Evolutionary conservation across 805 yeast genomes (phyloP).

Genomic region (Barnettozyma sp.): DNA sequence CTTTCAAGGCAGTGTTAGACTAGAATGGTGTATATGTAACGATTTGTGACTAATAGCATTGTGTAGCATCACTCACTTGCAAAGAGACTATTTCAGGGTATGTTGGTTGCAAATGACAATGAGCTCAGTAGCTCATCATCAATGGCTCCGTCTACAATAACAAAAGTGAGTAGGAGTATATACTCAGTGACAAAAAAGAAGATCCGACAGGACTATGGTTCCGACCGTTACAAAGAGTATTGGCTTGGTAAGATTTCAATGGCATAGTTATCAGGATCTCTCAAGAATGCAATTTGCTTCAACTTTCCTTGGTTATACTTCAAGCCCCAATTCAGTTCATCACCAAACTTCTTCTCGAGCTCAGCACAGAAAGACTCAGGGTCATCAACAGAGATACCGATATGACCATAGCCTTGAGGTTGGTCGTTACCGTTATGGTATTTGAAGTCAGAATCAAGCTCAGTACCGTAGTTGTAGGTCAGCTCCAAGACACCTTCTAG

Average conservation of each 20-base stretch:
- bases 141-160: no score
- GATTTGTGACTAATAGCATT: no score
- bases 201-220: no score
- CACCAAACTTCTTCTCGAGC: constrained; percentile 39
- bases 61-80: no score
- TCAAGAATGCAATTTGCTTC: constrained; percentile 61
- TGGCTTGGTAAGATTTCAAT: constrained; percentile 58
- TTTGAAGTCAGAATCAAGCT: constrained; percentile 59
- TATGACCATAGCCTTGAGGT: constrained; percentile 82
- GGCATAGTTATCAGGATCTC: constrained; percentile 88
- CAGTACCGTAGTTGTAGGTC: constrained; percentile 96
- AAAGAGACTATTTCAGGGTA: no score
- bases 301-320: constrained; percentile 50
- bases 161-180: no score
- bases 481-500: constrained; percentile 77
- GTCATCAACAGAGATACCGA: constrained; percentile 63
- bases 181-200: no score
- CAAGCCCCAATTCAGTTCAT: constrained; percentile 50
- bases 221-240: not conserved
- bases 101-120: no score
- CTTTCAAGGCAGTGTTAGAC: constrained; percentile 58
- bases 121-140: no score
- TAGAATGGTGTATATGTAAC: no score
- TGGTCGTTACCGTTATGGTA: constrained; percentile 82
- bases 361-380: constrained; percentile 51